Conservation (phyloP, 768 basidiomycete species). For the Lanmaoa rubissima region DNA sequence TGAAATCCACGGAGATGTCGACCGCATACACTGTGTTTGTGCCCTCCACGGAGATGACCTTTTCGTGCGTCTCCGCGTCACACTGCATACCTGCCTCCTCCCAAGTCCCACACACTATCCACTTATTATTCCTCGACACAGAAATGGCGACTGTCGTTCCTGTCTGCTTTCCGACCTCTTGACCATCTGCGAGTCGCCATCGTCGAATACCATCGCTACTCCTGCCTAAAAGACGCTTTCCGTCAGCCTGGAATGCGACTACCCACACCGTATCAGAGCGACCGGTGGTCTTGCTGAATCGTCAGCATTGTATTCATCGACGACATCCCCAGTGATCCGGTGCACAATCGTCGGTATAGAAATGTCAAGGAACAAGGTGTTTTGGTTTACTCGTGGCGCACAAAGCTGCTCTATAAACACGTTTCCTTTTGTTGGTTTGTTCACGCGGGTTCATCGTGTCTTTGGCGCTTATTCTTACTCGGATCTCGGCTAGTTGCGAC, state of each 20-base stretch:
- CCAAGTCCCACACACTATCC: no score
- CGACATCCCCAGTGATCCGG: not conserved
- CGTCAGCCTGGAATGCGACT: not conserved
- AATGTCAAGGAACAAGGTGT: not conserved
- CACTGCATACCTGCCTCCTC: no score
- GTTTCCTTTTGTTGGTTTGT: not conserved
- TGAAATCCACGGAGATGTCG: no score
- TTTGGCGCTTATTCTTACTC: not conserved
- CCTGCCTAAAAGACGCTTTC: not conserved
- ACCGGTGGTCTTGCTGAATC: not conserved
- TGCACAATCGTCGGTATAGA: not conserved
- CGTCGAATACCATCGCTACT: not conserved
- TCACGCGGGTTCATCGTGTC: not conserved
- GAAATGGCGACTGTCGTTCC: not conserved
- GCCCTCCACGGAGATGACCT: no score
- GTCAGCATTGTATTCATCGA: not conserved
- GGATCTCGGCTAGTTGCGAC: not conserved
- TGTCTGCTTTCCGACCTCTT: not conserved
- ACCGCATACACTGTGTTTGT: no score
- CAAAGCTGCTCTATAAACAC: no score
- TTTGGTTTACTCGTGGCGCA: no score
- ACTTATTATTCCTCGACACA: no score
- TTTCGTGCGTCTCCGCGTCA: no score
- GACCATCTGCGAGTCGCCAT: not conserved
- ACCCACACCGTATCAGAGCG: not conserved